A percentile compares a stretch with the other conserved stretches of the same genome.
Conservation (phyloP, 495 filamentous ascomycete genomes). For the Aspergillus panamensis region DNA sequence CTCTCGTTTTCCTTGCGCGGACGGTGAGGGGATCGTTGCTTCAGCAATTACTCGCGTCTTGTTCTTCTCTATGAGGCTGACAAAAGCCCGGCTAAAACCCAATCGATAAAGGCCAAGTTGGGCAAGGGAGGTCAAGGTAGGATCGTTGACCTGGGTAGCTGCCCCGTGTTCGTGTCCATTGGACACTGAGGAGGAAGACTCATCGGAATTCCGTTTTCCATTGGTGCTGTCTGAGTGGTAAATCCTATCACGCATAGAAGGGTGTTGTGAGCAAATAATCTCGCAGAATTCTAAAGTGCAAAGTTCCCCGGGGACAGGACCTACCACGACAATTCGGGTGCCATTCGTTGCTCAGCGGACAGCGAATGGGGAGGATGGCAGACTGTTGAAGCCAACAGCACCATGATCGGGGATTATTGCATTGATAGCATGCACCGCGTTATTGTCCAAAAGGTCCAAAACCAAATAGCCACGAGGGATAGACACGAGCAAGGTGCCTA, state of each 20-base stretch:
- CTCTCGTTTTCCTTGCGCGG: constrained; percentile 19
- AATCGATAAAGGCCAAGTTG: constrained; percentile 58
- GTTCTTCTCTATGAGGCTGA: constrained; percentile 53
- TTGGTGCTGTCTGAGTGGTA: constrained; percentile 1
- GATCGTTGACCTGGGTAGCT: constrained; percentile 39
- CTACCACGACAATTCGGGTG: constrained; percentile 15
- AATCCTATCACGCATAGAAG: not conserved
- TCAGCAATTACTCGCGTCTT: constrained; percentile 59
- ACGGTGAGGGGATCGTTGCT: constrained; percentile 32
- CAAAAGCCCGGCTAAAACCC: constrained; percentile 47
- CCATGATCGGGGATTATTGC: constrained; percentile 13
- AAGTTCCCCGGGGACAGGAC: not conserved
- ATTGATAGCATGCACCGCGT: constrained; percentile 1
- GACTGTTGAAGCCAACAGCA: constrained; percentile 13
- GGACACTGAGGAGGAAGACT: not conserved
- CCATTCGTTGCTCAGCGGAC: constrained; percentile 10
- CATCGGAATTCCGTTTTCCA: not conserved
- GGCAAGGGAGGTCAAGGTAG: constrained; percentile 55
- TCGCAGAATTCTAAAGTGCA: no score
- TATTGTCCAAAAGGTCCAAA: not conserved
- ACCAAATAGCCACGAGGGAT: not conserved
- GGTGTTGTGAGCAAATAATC: not conserved
- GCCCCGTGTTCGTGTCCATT: not conserved
- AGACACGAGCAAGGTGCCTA: not conserved
- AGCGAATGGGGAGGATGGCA: constrained; percentile 5